These are phyloP conservation scores for Jatropha multifida DNA, from an alignment of 441 rosid species.

Conservation along the genomic window DNA sequence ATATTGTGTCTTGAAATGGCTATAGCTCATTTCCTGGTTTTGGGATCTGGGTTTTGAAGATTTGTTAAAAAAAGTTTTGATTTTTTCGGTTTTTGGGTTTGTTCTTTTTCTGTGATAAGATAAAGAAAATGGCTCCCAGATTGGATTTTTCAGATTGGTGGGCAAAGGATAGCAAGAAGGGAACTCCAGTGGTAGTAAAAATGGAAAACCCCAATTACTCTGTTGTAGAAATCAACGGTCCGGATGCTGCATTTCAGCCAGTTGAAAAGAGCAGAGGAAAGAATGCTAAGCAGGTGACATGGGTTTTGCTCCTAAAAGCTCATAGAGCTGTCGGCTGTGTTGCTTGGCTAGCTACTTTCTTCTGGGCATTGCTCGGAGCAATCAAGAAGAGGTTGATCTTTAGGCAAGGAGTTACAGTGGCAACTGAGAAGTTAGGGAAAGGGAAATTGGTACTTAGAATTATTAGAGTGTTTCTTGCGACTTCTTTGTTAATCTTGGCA, in stretches of 20 bases:
- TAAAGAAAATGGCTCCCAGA: conserved; percentile 57
- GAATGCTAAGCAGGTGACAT: conserved; percentile 84
- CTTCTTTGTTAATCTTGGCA: conserved; percentile 48
- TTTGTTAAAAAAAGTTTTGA: conserved; percentile 17
- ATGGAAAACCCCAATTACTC: conserved; percentile 90
- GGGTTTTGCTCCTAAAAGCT: conserved; percentile 93
- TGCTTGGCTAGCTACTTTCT: conserved; percentile 66
- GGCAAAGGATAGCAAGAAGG: conserved; percentile 62
- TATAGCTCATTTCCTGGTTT: conserved; percentile 32
- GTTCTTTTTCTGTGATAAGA: not conserved
- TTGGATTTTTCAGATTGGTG: conserved; percentile 69
- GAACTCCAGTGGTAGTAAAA: conserved; percentile 81
- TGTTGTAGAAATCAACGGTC: conserved; percentile 74
- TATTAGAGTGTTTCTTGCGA: conserved; percentile 54
- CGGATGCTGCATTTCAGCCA: conserved; percentile 82
- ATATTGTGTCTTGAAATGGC: conserved; percentile 27
- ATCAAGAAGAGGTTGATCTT: conserved; percentile 68
- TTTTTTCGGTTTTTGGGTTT: conserved; percentile 21
- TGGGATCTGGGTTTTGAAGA: conserved; percentile 48
- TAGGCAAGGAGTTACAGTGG: conserved; percentile 56
- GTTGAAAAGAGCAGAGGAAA: conserved; percentile 82
- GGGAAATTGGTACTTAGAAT: conserved; percentile 61
- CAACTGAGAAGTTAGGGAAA: conserved; percentile 61
- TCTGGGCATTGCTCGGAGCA: conserved; percentile 81
- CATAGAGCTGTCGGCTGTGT: conserved; percentile 82